Evolutionary conservation across 1,284 basidiomycete species (phyloP).

Genomic region (Rugosomyces carneus): DNA sequence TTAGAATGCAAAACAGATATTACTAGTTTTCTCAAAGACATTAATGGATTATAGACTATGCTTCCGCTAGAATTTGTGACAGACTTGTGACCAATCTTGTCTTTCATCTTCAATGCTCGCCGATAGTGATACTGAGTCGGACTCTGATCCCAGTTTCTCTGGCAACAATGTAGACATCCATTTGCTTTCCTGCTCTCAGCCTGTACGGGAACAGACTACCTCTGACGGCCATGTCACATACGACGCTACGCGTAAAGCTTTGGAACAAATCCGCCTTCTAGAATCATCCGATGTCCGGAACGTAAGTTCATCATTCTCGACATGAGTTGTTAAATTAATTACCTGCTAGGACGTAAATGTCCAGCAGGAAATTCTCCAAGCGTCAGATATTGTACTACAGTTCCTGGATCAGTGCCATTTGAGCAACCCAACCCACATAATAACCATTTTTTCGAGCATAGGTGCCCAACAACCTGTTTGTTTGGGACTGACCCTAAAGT

Average conservation of each 20-base stretch:
- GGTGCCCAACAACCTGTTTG: constrained; percentile 13
- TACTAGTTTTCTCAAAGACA: constrained; percentile 53
- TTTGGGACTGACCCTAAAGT: constrained; percentile 7
- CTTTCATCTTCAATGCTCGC: constrained; percentile 6
- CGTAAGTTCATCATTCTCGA: constrained; percentile 14
- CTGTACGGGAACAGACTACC: not conserved
- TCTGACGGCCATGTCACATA: constrained; percentile 5
- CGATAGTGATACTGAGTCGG: constrained; percentile 26
- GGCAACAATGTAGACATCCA: not conserved
- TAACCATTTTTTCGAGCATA: constrained; percentile 13
- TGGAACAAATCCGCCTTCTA: constrained; percentile 15
- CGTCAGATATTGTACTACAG: constrained; percentile 29
- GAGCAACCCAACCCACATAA: not conserved
- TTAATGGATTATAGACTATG: constrained; percentile 47
- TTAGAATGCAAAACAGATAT: constrained; percentile 59
- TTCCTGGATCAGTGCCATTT: constrained; percentile 27
- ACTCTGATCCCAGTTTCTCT: constrained; percentile 10
- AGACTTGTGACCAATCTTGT: not conserved
- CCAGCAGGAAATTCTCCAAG: constrained; percentile 28
- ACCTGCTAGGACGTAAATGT: constrained; percentile 26
- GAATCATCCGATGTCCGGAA: constrained; percentile 17
- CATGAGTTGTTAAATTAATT: not conserved
- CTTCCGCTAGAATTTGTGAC: not conserved
- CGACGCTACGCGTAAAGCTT: constrained; percentile 13
- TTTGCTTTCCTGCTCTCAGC: not conserved